Evolutionary conservation across 768 basidiomycete genomes (phyloP).

Genomic region (Trametes villosa): DNA sequence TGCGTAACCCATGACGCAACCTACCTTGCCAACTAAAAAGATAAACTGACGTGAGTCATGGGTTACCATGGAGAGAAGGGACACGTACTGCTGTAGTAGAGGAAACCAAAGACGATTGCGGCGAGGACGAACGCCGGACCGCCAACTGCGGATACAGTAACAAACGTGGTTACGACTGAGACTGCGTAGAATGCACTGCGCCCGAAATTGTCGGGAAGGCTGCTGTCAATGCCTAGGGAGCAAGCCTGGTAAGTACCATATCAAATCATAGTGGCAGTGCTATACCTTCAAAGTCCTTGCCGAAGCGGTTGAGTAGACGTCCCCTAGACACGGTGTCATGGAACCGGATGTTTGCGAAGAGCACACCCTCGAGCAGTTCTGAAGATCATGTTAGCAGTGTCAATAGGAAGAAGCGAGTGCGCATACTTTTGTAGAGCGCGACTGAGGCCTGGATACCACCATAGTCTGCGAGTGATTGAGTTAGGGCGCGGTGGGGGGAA

Average conservation of each 20-base stretch:
- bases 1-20: conserved; percentile 54
- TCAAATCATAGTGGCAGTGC: background rate
- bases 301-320: conserved; percentile 79
- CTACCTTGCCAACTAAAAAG: conserved; percentile 49
- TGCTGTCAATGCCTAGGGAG: conserved; percentile 75
- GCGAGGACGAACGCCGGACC: conserved; percentile 75
- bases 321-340: conserved; percentile 92
- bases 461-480: conserved; percentile 43
- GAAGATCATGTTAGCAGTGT: conserved; percentile 8
- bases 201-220: conserved; percentile 83
- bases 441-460: conserved; percentile 80
- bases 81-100: conserved; percentile 74
- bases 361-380: conserved; percentile 74
- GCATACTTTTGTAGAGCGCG: conserved; percentile 72
- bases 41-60: conserved; percentile 32
- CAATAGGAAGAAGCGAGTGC: background rate
- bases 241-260: background rate
- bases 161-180: conserved; percentile 70
- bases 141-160: conserved; percentile 78
- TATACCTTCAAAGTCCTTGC: conserved; percentile 85
- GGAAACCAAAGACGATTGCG: conserved; percentile 52
- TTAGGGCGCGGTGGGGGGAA: background rate
- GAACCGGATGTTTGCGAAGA: conserved; percentile 90
- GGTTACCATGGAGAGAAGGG: background rate
- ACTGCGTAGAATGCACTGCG: conserved; percentile 73